Percentiles rank a stretch among this genome's conserved stretches.
phyloP scores from a whole-genome alignment of 345 rosid genomes.

The Eucalyptus urophylla region DNA sequence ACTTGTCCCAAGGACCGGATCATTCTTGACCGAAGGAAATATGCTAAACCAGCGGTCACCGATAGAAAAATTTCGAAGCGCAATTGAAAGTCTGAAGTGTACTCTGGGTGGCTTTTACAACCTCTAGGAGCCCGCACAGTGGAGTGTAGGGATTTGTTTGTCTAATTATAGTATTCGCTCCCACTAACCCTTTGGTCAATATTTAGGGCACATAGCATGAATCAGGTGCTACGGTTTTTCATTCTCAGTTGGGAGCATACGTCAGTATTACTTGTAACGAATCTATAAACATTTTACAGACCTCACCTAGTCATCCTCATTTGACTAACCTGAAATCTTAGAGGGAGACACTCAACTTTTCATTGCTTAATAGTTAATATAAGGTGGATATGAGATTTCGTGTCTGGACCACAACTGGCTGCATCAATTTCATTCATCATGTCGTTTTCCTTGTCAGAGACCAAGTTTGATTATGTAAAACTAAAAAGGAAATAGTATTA shows the following conservation, averaged over 20 bases:
- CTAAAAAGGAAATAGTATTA: neutral
- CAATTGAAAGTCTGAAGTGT: neutral
- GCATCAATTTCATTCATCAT: neutral
- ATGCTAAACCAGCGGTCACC: neutral
- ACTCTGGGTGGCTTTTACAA: neutral
- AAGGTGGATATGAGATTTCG: neutral
- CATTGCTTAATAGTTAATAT: neutral
- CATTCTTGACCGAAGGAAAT: neutral
- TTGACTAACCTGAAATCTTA: neutral
- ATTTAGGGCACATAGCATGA: neutral
- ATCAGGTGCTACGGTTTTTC: neutral
- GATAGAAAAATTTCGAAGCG: neutral
- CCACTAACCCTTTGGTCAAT: neutral
- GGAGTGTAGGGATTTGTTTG: neutral
- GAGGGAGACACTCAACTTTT: neutral
- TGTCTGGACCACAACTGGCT: neutral
- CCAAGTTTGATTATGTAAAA: neutral
- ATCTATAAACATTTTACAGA: neutral
- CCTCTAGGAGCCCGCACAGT: neutral
- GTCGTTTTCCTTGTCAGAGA: neutral
- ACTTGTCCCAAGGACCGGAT: neutral
- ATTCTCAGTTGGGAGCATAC: neutral
- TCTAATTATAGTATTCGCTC: neutral
- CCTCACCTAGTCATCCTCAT: neutral
- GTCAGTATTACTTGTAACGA: neutral